Conservation (phyloP, 208 protist species). For the Angomonas desouzai region DNA sequence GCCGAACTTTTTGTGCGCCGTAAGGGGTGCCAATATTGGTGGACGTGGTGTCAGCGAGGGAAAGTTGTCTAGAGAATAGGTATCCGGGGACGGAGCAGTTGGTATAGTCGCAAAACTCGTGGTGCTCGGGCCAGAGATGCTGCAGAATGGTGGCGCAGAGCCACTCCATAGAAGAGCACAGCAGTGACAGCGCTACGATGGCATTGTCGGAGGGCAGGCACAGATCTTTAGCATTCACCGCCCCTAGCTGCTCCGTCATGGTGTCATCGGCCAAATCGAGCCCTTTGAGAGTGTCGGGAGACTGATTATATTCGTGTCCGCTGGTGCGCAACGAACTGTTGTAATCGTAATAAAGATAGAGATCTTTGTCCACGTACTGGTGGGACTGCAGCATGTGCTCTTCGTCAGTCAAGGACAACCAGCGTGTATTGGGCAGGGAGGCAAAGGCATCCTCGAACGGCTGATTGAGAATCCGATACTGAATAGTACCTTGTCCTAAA, state of each 20-base stretch:
- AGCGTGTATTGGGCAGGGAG: constrained; percentile 33
- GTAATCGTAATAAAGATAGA: constrained; percentile 73
- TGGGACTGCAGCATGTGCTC: constrained; percentile 36
- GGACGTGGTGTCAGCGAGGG: constrained; percentile 16
- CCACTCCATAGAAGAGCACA: constrained; percentile 82
- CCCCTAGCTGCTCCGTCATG: constrained; percentile 43
- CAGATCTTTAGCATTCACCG: constrained; percentile 42
- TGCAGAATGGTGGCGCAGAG: constrained; percentile 48
- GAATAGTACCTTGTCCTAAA: constrained; percentile 51
- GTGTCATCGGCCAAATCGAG: constrained; percentile 10
- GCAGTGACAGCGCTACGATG: constrained; percentile 58
- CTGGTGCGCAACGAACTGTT: constrained; percentile 71
- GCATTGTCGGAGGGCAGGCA: constrained; percentile 58
- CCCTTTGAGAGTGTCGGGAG: neutral
- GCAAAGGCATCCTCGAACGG: constrained; percentile 75
- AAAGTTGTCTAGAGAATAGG: constrained; percentile 33
- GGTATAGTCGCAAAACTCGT: constrained; percentile 22
- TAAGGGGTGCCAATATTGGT: neutral
- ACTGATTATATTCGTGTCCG: constrained; percentile 60
- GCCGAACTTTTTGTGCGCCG: constrained; percentile 25
- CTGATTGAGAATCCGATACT: constrained; percentile 45
- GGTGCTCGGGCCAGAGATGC: constrained; percentile 30
- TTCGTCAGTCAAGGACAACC: constrained; percentile 58
- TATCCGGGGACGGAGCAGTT: constrained; percentile 58
- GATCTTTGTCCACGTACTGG: constrained; percentile 44